These are phyloP conservation scores for Globisporangium megalacanthum DNA, from an alignment of 352 stramenopile genomes.

Conservation along the genomic window DNA sequence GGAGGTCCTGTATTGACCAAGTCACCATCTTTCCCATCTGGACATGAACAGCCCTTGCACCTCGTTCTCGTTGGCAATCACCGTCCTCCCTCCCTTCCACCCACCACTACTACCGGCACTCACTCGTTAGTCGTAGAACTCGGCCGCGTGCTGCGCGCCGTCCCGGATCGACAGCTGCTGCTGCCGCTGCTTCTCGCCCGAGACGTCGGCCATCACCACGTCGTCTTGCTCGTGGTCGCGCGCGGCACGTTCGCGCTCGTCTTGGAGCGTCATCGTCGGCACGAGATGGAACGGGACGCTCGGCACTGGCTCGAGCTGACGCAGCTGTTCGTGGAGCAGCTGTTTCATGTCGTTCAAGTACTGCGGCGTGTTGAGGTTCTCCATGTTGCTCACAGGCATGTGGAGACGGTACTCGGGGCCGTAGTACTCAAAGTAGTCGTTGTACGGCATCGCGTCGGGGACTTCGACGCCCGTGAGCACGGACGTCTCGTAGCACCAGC, in stretches of 20 bases:
- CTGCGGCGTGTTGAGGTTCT: constrained; percentile 95
- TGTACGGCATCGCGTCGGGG: constrained; percentile 97
- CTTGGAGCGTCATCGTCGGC: constrained; percentile 31
- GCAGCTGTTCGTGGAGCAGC: constrained; percentile 93
- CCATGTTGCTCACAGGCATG: constrained; percentile 94
- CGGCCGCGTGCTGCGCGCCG: constrained; percentile 44
- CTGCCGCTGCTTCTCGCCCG: constrained; percentile 49
- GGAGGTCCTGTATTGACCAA: too few species aligned
- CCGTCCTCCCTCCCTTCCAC: neutral
- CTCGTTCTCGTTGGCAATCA: neutral
- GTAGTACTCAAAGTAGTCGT: constrained; percentile 99
- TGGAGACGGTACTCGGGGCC: constrained; percentile 97
- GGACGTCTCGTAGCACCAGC: constrained; percentile 94
- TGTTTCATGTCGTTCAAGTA: constrained; percentile 89
- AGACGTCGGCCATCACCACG: constrained; percentile 60
- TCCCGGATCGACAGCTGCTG: constrained; percentile 50
- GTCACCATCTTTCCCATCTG: too few species aligned
- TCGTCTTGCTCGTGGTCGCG: constrained; percentile 62
- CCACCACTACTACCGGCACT: neutral
- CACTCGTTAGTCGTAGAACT: constrained; percentile 74
- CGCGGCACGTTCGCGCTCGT: constrained; percentile 41
- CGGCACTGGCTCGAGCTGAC: constrained; percentile 94
- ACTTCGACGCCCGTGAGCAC: constrained; percentile 91
- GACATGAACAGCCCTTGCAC: too few species aligned
- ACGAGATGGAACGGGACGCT: constrained; percentile 95